Percentiles rank a stretch among this genome's conserved stretches.
Evolutionary conservation across 2,329 filamentous ascomycete genomes (phyloP).

Genomic region (Penicillium rolfsii): DNA sequence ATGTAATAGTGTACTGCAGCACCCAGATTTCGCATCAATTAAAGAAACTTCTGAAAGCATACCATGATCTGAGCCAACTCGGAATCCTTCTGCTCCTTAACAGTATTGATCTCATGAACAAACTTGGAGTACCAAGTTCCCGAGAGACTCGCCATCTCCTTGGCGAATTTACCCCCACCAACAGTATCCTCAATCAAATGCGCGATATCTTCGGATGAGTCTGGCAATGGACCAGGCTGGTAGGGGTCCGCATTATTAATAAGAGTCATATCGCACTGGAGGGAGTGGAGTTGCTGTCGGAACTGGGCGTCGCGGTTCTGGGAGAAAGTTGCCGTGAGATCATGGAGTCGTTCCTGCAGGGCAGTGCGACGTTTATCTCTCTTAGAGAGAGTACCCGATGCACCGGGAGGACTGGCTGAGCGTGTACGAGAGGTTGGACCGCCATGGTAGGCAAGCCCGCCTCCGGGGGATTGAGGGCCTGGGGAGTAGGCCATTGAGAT

Average conservation of each 20-base stretch:
- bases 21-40: background rate
- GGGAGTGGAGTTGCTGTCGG: conserved; percentile 82
- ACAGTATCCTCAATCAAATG: conserved; percentile 62
- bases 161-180: conserved; percentile 65
- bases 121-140: conserved; percentile 86
- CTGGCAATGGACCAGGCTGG: conserved; percentile 67
- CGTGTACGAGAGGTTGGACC: conserved; percentile 19
- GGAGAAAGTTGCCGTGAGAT: conserved; percentile 76
- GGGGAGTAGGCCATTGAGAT: conserved; percentile 30
- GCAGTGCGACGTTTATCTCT: conserved; percentile 86
- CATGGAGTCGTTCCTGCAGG: conserved; percentile 75
- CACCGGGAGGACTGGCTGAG: conserved; percentile 39
- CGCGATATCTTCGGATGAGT: conserved; percentile 66
- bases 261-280: conserved; percentile 88
- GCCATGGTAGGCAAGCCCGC: conserved; percentile 23
- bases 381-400: conserved; percentile 65
- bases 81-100: conserved; percentile 84
- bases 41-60: conserved; percentile 24
- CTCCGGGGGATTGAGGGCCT: conserved; percentile 23
- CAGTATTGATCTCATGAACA: conserved; percentile 81
- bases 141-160: conserved; percentile 66
- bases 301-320: conserved; percentile 83
- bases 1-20: background rate
- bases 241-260: conserved; percentile 87
- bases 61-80: conserved; percentile 82